Conservation (phyloP, 371 early-diverging fungal species). For the Apophysomyces sp. region DNA sequence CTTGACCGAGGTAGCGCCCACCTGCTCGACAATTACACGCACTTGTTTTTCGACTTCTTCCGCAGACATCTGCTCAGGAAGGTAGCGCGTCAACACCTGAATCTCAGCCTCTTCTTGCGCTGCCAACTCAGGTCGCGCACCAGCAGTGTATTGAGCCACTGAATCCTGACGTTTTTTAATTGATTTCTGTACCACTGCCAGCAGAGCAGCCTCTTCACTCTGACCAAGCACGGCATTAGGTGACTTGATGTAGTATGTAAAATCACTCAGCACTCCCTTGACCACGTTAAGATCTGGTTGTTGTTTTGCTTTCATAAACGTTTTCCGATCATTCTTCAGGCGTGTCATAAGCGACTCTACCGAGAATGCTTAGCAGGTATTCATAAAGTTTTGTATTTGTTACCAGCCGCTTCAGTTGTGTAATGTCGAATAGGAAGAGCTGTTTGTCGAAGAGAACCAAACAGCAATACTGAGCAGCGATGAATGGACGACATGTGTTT, state of each 20-base stretch:
- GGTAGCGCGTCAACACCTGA: slow-evolving; percentile 59
- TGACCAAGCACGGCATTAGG: slow-evolving; percentile 37
- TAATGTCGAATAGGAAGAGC: background rate
- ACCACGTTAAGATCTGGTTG: slow-evolving; percentile 68
- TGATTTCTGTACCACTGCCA: slow-evolving; percentile 64
- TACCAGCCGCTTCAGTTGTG: too few species aligned
- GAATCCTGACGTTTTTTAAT: slow-evolving; percentile 78
- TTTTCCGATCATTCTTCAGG: slow-evolving; percentile 68
- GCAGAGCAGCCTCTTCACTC: slow-evolving; percentile 46
- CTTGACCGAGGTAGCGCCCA: slow-evolving; percentile 57
- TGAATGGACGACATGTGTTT: background rate
- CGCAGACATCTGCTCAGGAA: slow-evolving; percentile 69
- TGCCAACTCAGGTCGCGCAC: slow-evolving; percentile 68
- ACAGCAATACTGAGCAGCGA: background rate
- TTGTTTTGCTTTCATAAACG: slow-evolving; percentile 72
- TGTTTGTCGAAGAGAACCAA: background rate
- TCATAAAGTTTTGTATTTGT: too few species aligned
- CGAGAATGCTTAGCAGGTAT: background rate
- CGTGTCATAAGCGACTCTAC: slow-evolving; percentile 28
- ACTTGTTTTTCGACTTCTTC: slow-evolving; percentile 67
- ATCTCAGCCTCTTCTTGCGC: slow-evolving; percentile 62
- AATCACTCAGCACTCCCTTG: slow-evolving; percentile 69
- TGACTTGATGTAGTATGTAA: slow-evolving; percentile 72
- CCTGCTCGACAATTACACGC: slow-evolving; percentile 43
- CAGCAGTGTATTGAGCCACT: slow-evolving; percentile 55